These are phyloP conservation scores for Aegilops umbellulata DNA, from an alignment of 176 grass and related monocot genomes.

Conservation along the genomic window DNA sequence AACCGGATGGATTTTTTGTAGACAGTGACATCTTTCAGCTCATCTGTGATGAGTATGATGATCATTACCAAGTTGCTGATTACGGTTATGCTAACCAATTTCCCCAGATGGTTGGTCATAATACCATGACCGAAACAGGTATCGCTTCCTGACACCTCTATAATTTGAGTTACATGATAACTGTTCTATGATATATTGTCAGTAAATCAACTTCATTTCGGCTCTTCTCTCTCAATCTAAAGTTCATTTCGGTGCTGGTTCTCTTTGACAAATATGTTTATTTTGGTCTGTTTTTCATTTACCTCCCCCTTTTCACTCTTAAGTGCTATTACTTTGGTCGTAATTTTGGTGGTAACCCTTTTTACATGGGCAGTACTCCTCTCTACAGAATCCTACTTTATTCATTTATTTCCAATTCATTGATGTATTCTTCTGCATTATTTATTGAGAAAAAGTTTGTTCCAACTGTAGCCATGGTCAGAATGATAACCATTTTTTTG, in stretches of 20 bases:
- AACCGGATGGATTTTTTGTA: constrained; percentile 66
- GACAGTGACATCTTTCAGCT: constrained; percentile 82
- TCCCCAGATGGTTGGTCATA: constrained; percentile 31
- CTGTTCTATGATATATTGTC: neutral
- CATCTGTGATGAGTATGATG: constrained; percentile 71
- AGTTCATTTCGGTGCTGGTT: neutral
- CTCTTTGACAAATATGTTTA: constrained; percentile 10
- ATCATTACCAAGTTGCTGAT: constrained; percentile 29
- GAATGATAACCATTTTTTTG: neutral
- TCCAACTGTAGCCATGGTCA: neutral
- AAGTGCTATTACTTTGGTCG: neutral
- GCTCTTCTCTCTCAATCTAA: neutral
- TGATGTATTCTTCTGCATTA: neutral
- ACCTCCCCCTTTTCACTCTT: neutral
- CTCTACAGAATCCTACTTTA: neutral
- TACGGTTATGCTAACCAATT: constrained; percentile 30
- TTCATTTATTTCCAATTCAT: neutral
- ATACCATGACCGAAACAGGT: constrained; percentile 48
- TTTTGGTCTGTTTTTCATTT: neutral
- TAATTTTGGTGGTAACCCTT: neutral
- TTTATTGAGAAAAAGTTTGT: neutral
- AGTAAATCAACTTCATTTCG: neutral
- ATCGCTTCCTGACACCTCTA: neutral
- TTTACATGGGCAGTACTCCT: neutral
- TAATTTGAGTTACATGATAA: constrained; percentile 11